These are phyloP conservation scores for Fusarium humuli DNA, from an alignment of 2,329 filamentous ascomycete genomes.

Conservation along the genomic window DNA sequence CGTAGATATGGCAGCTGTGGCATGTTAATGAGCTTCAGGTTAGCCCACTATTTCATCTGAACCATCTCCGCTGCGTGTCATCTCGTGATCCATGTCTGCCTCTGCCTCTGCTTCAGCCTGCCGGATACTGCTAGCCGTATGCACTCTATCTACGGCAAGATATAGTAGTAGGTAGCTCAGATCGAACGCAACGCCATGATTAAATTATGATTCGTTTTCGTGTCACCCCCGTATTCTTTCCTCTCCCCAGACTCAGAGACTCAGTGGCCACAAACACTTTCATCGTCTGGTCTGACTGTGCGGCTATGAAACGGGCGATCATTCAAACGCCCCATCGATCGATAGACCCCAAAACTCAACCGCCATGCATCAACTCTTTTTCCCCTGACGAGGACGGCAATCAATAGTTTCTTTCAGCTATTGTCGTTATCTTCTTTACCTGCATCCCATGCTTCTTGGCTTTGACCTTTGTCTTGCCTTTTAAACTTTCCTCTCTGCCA, in stretches of 20 bases:
- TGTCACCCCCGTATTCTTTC: not conserved
- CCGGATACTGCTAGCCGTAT: not conserved
- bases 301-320: conserved; percentile 19
- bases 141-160: not conserved
- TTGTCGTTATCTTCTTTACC: not conserved
- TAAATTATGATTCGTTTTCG: conserved; percentile 21
- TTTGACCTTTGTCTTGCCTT: not conserved
- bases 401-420: not conserved
- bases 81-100: not conserved
- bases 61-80: not conserved
- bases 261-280: conserved; percentile 6
- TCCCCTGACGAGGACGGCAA: conserved; percentile 3
- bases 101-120: not conserved
- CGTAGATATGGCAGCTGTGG: conserved; percentile 8
- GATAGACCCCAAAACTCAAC: conserved; percentile 8
- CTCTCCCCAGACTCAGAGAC: not conserved
- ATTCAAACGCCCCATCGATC: conserved; percentile 8
- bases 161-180: not conserved
- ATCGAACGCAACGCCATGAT: not conserved
- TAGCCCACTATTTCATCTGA: conserved; percentile 22
- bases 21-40: conserved; percentile 27
- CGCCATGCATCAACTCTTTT: conserved; percentile 10
- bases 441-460: not conserved
- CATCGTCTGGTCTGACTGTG: not conserved
- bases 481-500: not conserved